Percentiles rank a stretch among this genome's conserved stretches.
These are phyloP conservation scores for Teratosphaeria epicoccoides DNA, from an alignment of 2,329 filamentous ascomycete species.

Conservation along the genomic window DNA sequence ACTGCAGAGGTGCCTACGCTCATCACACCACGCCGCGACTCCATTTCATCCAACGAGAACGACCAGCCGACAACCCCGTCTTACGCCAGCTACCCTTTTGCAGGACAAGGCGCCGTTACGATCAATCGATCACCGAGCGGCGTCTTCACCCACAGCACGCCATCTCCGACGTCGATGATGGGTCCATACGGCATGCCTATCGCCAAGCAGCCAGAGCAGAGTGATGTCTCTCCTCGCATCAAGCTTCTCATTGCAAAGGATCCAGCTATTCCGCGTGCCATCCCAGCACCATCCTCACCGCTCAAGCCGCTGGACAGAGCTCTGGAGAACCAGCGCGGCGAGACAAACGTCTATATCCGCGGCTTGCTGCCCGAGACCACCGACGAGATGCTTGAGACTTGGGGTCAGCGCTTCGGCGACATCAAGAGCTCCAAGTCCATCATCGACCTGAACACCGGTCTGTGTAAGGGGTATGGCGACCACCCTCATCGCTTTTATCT, in stretches of 20 bases:
- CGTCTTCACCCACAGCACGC: constrained; percentile 37
- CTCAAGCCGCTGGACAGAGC: constrained; percentile 88
- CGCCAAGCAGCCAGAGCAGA: constrained; percentile 26
- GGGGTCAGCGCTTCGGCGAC: constrained; percentile 77
- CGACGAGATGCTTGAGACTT: constrained; percentile 73
- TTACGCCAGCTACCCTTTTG: constrained; percentile 31
- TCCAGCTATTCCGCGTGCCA: constrained; percentile 76
- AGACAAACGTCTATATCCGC: constrained; percentile 96
- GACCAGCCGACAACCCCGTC: constrained; percentile 41
- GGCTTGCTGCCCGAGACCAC: constrained; percentile 92
- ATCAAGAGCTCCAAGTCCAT: constrained; percentile 98
- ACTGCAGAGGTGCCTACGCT: constrained; percentile 40
- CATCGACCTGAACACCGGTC: constrained; percentile 83
- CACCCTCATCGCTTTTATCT: not conserved
- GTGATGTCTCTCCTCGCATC: constrained; percentile 35
- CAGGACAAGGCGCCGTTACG: constrained; percentile 31
- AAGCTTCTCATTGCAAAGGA: constrained; percentile 49
- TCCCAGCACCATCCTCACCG: constrained; percentile 78
- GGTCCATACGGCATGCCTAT: constrained; percentile 34
- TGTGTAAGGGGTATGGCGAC: constrained; percentile 78
- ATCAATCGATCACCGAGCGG: constrained; percentile 42
- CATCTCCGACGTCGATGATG: constrained; percentile 39
- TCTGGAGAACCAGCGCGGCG: constrained; percentile 85
- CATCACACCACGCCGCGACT: constrained; percentile 42
- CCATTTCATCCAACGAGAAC: constrained; percentile 43